Evolutionary conservation across 805 yeast species (phyloP), one percentile per base, ranked within the genome.

Genomic region (Kuraishia molischiana): DNA sequence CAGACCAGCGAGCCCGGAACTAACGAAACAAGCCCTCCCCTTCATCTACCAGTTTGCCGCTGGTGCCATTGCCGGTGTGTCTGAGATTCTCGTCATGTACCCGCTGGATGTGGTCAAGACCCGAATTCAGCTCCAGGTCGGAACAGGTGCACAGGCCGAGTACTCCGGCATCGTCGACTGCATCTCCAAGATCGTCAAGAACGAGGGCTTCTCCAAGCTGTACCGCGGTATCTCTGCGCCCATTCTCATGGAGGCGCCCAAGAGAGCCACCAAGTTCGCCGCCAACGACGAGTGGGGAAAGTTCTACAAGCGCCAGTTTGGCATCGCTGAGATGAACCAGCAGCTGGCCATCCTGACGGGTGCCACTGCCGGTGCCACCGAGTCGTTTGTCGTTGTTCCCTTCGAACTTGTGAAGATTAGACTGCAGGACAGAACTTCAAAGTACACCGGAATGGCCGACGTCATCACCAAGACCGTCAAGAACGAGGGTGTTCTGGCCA

Each of bases 311-410:
- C 67, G 67, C 22, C 56, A 64, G 17, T 86, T 89, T 57, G 95
- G 85, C 37, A 69, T 83, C 33, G 58, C 68, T 6, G 59, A 72
- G 45, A 72, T 83, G 75, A 84, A 68, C 44, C 97, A 90, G 64
- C 77, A 83, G 6, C 66, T 92, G 54, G 86, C 97, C 2, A 67
- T 92, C 39, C 67, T 90, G 48, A 85, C 96, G 31, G 99, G 99
- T 65, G 97, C 97, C 28, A 83, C 95, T 41, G 98, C 99, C 5
- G 99, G 99, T 66, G 94, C 96, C 29, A 80, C 89, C 34, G 99
- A 92, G 61, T 77, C 96, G 2, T 86, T 89, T 56, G 95, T 92
- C 32, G 97, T 92, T 39, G 97, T 92, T 31, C 99, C 99, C 14
- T 92, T 92, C 56, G 99, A 92, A 64, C 72, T 92, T 56, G 85